Conservation (phyloP, 129 eudicot genomes). For the Calendula officinalis region DNA sequence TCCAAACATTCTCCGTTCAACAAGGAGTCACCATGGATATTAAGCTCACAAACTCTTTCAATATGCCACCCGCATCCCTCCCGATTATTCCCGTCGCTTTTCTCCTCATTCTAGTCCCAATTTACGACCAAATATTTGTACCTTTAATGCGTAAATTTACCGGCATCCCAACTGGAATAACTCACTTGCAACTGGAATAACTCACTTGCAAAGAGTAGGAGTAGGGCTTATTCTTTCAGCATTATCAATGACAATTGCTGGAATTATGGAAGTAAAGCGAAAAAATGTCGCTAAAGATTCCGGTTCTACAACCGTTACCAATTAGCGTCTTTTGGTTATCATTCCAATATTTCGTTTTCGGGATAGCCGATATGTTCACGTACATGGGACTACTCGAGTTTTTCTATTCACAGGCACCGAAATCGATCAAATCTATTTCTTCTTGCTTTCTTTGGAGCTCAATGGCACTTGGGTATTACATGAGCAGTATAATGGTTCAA, state of each 20-base stretch:
- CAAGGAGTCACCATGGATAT: slow-evolving; percentile 83
- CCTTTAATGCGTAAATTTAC: slow-evolving; percentile 54
- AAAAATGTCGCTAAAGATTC: slow-evolving; percentile 53
- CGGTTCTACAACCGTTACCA: slow-evolving; percentile 51
- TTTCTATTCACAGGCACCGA: slow-evolving; percentile 73
- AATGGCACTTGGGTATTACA: slow-evolving; percentile 66
- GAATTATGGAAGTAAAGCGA: slow-evolving; percentile 58
- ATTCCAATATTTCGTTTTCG: slow-evolving; percentile 60
- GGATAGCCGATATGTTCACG: slow-evolving; percentile 74
- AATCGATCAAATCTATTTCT: slow-evolving; percentile 60
- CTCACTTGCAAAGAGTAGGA: slow-evolving; percentile 71
- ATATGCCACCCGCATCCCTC: slow-evolving; percentile 70
- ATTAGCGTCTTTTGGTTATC: slow-evolving; percentile 70
- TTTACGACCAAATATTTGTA: slow-evolving; percentile 55
- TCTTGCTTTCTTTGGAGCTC: slow-evolving; percentile 76
- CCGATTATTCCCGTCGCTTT: slow-evolving; percentile 57
- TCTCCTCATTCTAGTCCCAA: slow-evolving; percentile 46
- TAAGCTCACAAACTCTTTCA: slow-evolving; percentile 45
- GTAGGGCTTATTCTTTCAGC: slow-evolving; percentile 64
- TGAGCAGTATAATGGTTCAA: slow-evolving; percentile 56
- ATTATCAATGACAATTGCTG: slow-evolving; percentile 66
- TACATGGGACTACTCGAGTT: slow-evolving; percentile 73
- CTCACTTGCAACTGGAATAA: slow-evolving; percentile 73
- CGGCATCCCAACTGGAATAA: slow-evolving; percentile 63
- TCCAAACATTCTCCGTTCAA: slow-evolving; percentile 65